A percentile compares a stretch with the other conserved stretches of the same genome.
These are phyloP conservation scores for Perilla frutescens DNA, from an alignment of 257 asterid species.

Conservation along the genomic window DNA sequence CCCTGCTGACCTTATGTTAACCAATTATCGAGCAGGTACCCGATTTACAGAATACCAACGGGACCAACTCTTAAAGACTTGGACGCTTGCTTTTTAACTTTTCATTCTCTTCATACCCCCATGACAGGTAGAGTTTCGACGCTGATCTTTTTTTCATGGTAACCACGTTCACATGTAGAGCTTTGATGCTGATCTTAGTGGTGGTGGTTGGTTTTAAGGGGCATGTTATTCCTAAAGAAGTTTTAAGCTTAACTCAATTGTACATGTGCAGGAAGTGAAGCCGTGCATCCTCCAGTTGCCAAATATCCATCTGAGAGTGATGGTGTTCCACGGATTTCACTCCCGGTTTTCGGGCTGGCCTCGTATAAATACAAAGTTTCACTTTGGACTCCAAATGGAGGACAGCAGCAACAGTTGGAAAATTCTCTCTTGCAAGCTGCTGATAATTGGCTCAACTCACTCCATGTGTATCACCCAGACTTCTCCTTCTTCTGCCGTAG, in stretches of 20 bases:
- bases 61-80: slow-evolving; percentile 86
- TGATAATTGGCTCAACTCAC: slow-evolving; percentile 61
- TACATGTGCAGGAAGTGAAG: slow-evolving; percentile 56
- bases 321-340: slow-evolving; percentile 61
- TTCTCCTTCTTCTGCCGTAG: slow-evolving; percentile 82
- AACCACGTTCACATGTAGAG: neutral
- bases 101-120: slow-evolving; percentile 87
- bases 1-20: neutral
- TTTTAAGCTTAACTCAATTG: neutral
- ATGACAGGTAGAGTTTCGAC: slow-evolving; percentile 52
- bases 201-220: neutral
- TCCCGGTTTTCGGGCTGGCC: slow-evolving; percentile 90
- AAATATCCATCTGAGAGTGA: slow-evolving; percentile 56
- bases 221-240: no score
- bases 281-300: slow-evolving; percentile 47
- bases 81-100: slow-evolving; percentile 96
- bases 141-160: no score
- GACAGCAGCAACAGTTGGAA: slow-evolving; percentile 55
- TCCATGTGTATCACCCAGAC: slow-evolving; percentile 87
- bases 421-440: slow-evolving; percentile 73
- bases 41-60: slow-evolving; percentile 92
- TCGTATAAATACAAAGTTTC: slow-evolving; percentile 75
- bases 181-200: neutral
- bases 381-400: slow-evolving; percentile 75
- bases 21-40: slow-evolving; percentile 65